Evolutionary conservation across 441 rosid genomes (phyloP), one percentile per base, ranked within the genome.

Genomic region (Pelargonium citronellum): DNA sequence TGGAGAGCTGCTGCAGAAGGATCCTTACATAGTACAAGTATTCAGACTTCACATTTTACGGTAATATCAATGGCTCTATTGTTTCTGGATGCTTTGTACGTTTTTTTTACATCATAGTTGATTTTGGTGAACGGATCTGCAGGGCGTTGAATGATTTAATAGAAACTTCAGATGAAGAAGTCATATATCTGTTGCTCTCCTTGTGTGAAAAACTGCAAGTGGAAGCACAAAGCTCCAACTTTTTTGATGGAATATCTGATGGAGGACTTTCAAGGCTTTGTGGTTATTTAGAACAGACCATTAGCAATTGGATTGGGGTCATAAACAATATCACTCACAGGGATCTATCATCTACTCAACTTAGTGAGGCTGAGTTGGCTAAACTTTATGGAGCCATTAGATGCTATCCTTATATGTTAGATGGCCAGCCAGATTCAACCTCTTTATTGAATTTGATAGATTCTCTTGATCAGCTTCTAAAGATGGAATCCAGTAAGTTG

Each of bases 61-160:
- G 96, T 82, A 81, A 77, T 77, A 73, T 75, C 64, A 66, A 44
- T 43, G 53, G 67, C 62, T 65, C 64, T 34, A 12, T 39, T 70
- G 37, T 37, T 66, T 3, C 44, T 64, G 65, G 37, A 62, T 67
- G 2, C 76, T 68, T 79, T 67, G 10, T 65, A 65, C 34, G 67
- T 69, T 74, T 68, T 20, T 63, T 30, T 74, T 57, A 30, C 51
- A 57, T 66, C 67, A 34, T 72, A 73, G 17, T 69, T 67, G 73
- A 69, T 74, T 79, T 74, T 60, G 34, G 79, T 69, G 63, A 5
- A 70, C 79, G 82, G 58, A 64, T 73, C 75, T 85, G 69, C 95
- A 91, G 97, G 74, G 91, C 90, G 3, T 73, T 90, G 77, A 81
- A 87, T 81, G 83, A 83, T 80, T 75, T 87, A 74, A 83, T 88